Evolutionary conservation across 108 stramenopile genomes (phyloP).

Genomic region (Poteriospumella lacustris): DNA sequence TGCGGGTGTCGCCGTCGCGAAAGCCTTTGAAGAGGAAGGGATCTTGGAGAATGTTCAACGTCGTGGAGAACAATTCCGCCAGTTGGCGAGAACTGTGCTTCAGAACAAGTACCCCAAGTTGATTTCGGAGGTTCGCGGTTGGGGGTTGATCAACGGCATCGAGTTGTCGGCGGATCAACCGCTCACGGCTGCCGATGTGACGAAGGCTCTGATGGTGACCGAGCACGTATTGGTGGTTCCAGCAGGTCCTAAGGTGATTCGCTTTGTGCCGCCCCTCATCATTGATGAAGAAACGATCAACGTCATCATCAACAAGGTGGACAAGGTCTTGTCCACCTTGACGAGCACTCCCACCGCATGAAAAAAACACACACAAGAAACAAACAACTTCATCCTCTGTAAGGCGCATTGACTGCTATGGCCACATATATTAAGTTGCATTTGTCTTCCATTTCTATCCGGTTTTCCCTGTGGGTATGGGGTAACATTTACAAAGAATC

Average conservation of each 20-base stretch:
- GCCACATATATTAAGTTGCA: too few relatives aligned
- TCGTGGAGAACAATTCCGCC: constrained; percentile 74
- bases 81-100: constrained; percentile 64
- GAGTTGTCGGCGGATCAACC: constrained; percentile 64
- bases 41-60: constrained; percentile 73
- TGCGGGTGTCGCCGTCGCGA: constrained; percentile 79
- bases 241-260: constrained; percentile 78
- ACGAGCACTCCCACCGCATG: too few relatives aligned
- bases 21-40: constrained; percentile 68
- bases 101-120: constrained; percentile 67
- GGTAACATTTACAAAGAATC: too few relatives aligned
- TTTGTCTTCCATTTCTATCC: too few relatives aligned
- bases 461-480: too few relatives aligned
- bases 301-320: too few relatives aligned
- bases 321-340: too few relatives aligned
- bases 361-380: too few relatives aligned
- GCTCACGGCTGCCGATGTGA: constrained; percentile 75
- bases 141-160: constrained; percentile 81
- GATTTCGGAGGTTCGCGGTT: constrained; percentile 78
- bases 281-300: too few relatives aligned
- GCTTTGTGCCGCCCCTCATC: constrained; percentile 88
- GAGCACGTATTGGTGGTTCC: constrained; percentile 82
- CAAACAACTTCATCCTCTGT: too few relatives aligned
- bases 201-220: constrained; percentile 69
- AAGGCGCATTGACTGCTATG: too few relatives aligned